Evolutionary conservation across 2,329 filamentous ascomycete genomes (phyloP).

Genomic region (Fusarium sp.): DNA sequence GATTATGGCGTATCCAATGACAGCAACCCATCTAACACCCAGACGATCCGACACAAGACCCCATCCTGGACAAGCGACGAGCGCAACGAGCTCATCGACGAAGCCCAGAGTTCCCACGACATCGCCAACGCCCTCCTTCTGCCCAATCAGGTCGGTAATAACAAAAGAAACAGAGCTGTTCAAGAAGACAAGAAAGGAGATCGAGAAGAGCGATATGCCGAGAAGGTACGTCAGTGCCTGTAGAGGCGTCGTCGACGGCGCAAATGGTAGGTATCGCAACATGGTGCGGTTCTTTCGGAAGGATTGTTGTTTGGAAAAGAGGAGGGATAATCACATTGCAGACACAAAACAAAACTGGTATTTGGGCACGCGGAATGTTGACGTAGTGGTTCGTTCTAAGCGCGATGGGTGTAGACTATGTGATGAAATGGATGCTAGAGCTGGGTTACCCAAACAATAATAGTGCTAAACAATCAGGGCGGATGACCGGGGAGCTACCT

Average conservation of each 20-base stretch:
- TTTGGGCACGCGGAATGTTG: conserved; percentile 19
- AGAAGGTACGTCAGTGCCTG: conserved; percentile 81
- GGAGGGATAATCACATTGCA: conserved; percentile 32
- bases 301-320: not conserved
- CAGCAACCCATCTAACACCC: conserved; percentile 76
- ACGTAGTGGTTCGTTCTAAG: conserved; percentile 28
- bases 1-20: conserved; percentile 84
- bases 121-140: conserved; percentile 77
- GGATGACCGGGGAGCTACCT: conserved; percentile 4
- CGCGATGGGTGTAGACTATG: conserved; percentile 8
- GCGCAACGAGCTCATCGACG: conserved; percentile 82
- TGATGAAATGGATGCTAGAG: conserved; percentile 3
- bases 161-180: conserved; percentile 88
- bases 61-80: conserved; percentile 83
- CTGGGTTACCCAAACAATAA: conserved; percentile 24
- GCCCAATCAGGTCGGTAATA: conserved; percentile 81
- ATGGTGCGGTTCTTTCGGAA: conserved; percentile 37
- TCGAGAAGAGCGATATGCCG: conserved; percentile 85
- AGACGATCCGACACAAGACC: conserved; percentile 80
- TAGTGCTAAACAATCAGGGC: conserved; percentile 2
- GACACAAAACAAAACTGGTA: not conserved
- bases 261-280: conserved; percentile 65
- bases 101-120: conserved; percentile 87
- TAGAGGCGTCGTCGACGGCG: conserved; percentile 65
- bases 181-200: conserved; percentile 89